These are phyloP conservation scores for Coffea canephora DNA, from an alignment of 257 asterid genomes.

Conservation along the genomic window DNA sequence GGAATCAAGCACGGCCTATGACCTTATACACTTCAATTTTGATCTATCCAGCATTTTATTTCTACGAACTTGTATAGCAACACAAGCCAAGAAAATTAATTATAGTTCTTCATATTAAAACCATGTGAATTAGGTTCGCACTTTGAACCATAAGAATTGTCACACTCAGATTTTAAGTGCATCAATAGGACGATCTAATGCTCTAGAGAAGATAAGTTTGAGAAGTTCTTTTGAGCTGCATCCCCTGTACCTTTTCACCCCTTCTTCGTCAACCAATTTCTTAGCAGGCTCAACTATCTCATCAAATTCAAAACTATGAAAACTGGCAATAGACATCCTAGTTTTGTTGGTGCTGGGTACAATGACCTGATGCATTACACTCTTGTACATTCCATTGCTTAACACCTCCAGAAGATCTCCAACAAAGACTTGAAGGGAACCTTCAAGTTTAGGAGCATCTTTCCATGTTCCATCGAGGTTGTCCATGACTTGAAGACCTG, in stretches of 20 bases:
- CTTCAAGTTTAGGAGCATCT: background rate
- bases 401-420: slow-evolving; percentile 12
- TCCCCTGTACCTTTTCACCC: background rate
- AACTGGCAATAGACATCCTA: slow-evolving; percentile 1
- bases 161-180: background rate
- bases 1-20: too few relatives aligned
- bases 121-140: background rate
- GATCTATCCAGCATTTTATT: too few relatives aligned
- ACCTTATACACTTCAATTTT: too few relatives aligned
- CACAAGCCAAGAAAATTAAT: too few relatives aligned
- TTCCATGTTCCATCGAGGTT: background rate
- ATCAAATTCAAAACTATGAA: slow-evolving; percentile 11
- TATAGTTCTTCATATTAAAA: too few relatives aligned
- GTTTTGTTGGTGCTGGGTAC: background rate
- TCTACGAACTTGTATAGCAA: too few relatives aligned
- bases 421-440: slow-evolving; percentile 12
- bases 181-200: background rate
- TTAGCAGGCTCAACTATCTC: slow-evolving; percentile 4
- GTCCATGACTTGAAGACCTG: slow-evolving; percentile 9
- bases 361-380: background rate
- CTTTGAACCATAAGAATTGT: too few relatives aligned
- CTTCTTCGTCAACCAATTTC: background rate
- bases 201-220: background rate
- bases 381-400: slow-evolving; percentile 8
- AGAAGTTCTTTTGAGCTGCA: slow-evolving; percentile 2